Evolutionary conservation across 345 rosid species (phyloP).

Genomic region (Cardiospermum halicacabum): DNA sequence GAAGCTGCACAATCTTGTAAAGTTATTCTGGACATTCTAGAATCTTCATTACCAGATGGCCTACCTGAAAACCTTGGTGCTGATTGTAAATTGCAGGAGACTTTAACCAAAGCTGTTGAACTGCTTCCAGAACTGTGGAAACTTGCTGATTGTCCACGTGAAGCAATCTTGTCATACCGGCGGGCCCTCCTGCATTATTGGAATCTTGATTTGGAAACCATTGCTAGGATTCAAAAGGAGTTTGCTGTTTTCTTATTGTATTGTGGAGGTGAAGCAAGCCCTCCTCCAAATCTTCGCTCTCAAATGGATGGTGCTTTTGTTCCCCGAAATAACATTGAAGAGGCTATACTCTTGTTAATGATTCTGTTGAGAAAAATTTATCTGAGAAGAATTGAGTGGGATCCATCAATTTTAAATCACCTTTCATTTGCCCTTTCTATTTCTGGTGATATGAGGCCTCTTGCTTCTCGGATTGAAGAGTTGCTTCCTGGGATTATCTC

Average conservation of each 20-base stretch:
- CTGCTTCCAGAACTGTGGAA: conserved; percentile 87
- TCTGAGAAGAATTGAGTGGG: conserved; percentile 63
- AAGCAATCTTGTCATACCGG: conserved; percentile 64
- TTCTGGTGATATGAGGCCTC: conserved; percentile 48
- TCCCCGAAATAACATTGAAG: conserved; percentile 72
- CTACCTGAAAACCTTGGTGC: conserved; percentile 60
- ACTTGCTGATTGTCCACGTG: conserved; percentile 52
- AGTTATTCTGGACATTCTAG: conserved; percentile 73
- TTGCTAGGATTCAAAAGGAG: conserved; percentile 66
- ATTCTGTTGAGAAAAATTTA: conserved; percentile 58
- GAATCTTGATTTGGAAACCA: conserved; percentile 57
- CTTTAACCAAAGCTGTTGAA: conserved; percentile 62
- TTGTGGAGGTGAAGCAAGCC: conserved; percentile 74
- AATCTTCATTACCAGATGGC: conserved; percentile 71
- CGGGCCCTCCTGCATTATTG: conserved; percentile 65
- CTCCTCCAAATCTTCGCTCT: conserved; percentile 65
- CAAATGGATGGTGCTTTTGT: conserved; percentile 64
- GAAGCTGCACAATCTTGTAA: conserved; percentile 89
- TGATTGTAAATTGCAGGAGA: conserved; percentile 77
- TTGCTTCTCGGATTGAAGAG: conserved; percentile 63
- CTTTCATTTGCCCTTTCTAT: conserved; percentile 66
- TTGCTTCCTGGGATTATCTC: conserved; percentile 54
- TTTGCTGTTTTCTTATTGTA: conserved; percentile 75
- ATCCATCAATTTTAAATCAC: conserved; percentile 75
- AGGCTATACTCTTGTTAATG: conserved; percentile 77